Evolutionary conservation across 495 filamentous ascomycete species (phyloP), one percentile per base, ranked within the genome.

Genomic region (Lophiostoma macrostomum): DNA sequence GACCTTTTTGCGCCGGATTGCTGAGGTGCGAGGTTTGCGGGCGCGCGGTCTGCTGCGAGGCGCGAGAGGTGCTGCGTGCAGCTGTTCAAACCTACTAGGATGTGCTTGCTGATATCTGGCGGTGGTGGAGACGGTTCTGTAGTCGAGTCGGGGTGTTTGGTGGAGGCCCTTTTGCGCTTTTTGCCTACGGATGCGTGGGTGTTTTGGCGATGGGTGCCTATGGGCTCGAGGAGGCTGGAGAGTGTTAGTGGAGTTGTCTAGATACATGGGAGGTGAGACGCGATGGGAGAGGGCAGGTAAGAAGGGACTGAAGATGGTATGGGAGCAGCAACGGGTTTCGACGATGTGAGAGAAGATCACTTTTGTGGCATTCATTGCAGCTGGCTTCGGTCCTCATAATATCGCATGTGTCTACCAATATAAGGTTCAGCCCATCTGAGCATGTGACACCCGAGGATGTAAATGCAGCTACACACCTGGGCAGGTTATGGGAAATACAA

Each of bases 71-170:
- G 69, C n/a, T 76, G 73, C 12, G 75, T 80, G 37, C 83, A 74
- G 40, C 64, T 67, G 50, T 80, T 74, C 39, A 87, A 69, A 16
- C 84, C 83, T 30, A 86, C 63, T 4, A 80, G 76, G 31, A 87
- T 47, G 56, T 76, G 71, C 7, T 67, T 57, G n/a, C 68, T 58
- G 8, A 84, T 16, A 22, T 76, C 74, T 16, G 79, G 80, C 19
- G 50, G 46, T 19, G 54, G 56, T 18, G 59, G 76, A 70, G 30
- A 74, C 47, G 47, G 24, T 4, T 41, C 41, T 32, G 36, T 22
- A n/a, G 55, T n/a, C 14, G 12, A 19, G 11, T 38, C 22, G 35
- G 48, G 35, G 16, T n/a, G 19, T 8, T 37, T 54, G 19, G 12
- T 16, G 30, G 45, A 38, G 24, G 11, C 34, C n/a, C 32, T 43